Percentiles rank a stretch among this genome's conserved stretches.
phyloP scores from a whole-genome alignment of 495 filamentous ascomycete genomes.

The Podospora pseudocomata region DNA sequence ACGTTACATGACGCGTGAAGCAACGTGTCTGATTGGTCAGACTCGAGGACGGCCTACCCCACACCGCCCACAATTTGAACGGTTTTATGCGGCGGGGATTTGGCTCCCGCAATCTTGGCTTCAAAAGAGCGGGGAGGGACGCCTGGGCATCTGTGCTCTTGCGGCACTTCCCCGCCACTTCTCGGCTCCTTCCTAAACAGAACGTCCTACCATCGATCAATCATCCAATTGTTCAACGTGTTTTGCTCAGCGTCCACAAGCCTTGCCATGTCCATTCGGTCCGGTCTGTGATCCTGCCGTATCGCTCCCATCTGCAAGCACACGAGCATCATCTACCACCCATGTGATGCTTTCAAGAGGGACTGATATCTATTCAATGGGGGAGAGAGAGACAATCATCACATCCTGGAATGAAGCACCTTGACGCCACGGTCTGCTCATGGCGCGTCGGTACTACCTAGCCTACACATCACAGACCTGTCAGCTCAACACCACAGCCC shows the following conservation, averaged over 20 bases:
- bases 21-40: conserved; percentile 1
- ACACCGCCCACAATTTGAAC: not conserved
- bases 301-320: not conserved
- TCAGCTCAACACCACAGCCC: too few species aligned
- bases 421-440: not conserved
- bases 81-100: conserved; percentile 9
- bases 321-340: not conserved
- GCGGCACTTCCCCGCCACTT: not conserved
- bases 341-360: not conserved
- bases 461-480: too few species aligned
- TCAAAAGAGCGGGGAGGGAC: not conserved
- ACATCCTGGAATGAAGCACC: not conserved
- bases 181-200: conserved; percentile 13
- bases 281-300: not conserved
- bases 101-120: conserved; percentile 3
- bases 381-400: not conserved
- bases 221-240: not conserved
- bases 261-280: not conserved
- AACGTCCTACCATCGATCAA: not conserved
- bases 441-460: not conserved
- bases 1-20: conserved; percentile 20
- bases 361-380: too few species aligned
- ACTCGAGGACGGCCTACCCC: not conserved
- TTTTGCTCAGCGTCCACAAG: not conserved
- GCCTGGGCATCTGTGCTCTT: not conserved